These are phyloP conservation scores for Xylariales sp. DNA, from an alignment of 2,329 filamentous ascomycete genomes.

Conservation along the genomic window DNA sequence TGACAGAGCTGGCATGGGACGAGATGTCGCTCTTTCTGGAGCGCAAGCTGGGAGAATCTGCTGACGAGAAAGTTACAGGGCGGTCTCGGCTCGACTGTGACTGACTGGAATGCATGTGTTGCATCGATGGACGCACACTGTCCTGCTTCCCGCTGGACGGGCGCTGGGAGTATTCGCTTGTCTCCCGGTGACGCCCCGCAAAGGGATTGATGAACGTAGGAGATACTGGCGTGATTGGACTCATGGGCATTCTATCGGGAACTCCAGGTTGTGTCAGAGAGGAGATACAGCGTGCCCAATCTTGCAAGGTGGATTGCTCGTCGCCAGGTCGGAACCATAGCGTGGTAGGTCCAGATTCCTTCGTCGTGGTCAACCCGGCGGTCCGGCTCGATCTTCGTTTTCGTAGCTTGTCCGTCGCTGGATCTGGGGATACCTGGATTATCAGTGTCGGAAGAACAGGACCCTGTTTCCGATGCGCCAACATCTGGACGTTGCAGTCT, in stretches of 20 bases:
- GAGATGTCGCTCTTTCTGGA: slow-evolving; percentile 61
- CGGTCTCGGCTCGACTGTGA: slow-evolving; percentile 43
- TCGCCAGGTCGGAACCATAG: slow-evolving; percentile 56
- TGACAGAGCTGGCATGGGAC: slow-evolving; percentile 48
- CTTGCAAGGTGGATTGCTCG: slow-evolving; percentile 48
- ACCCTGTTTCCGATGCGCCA: slow-evolving; percentile 59
- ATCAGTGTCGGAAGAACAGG: slow-evolving; percentile 56
- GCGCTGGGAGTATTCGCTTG: slow-evolving; percentile 36
- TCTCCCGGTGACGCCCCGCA: slow-evolving; percentile 33
- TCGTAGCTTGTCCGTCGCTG: slow-evolving; percentile 51
- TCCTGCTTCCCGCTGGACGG: slow-evolving; percentile 39
- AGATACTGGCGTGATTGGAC: slow-evolving; percentile 48
- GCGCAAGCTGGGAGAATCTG: slow-evolving; percentile 55
- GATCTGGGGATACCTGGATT: slow-evolving; percentile 48
- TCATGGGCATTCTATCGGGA: slow-evolving; percentile 38
- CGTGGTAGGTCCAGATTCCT: slow-evolving; percentile 42
- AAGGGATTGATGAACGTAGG: slow-evolving; percentile 53
- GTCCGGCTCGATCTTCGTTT: slow-evolving; percentile 62
- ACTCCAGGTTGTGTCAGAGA: slow-evolving; percentile 34
- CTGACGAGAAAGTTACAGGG: slow-evolving; percentile 49
- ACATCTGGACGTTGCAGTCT: slow-evolving; percentile 54
- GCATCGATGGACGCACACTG: slow-evolving; percentile 31
- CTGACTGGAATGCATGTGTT: slow-evolving; percentile 45
- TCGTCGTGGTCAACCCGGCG: slow-evolving; percentile 48
- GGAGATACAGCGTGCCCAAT: slow-evolving; percentile 55